Evolutionary conservation across 768 basidiomycete species (phyloP).

Genomic region (Suillus brevipes): DNA sequence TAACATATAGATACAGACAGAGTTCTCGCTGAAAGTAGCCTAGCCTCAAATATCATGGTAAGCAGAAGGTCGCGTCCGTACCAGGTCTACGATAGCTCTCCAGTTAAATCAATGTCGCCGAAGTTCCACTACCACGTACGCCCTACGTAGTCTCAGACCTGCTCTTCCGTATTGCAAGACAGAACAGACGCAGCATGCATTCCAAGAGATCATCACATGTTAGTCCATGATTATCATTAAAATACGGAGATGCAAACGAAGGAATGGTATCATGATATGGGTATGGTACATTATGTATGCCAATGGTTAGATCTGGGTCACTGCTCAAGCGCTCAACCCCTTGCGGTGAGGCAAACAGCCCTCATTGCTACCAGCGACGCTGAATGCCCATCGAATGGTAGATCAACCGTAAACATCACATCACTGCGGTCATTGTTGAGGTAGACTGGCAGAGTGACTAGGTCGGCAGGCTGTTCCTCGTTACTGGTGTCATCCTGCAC

Average conservation of each 20-base stretch:
- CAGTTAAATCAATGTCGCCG: no score
- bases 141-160: no score
- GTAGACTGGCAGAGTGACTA: conserved; percentile 89
- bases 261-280: conserved; percentile 9
- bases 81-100: no score
- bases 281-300: conserved; percentile 19
- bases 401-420: conserved; percentile 85
- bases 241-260: not conserved
- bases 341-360: conserved; percentile 88
- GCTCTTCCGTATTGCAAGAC: no score
- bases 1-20: no score
- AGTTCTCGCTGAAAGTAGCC: no score
- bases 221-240: not conserved
- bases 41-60: no score
- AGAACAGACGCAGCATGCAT: not conserved
- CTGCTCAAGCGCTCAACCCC: conserved; percentile 51
- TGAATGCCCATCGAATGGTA: conserved; percentile 72
- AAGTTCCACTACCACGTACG: no score
- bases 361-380: conserved; percentile 78
- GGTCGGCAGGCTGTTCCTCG: not conserved
- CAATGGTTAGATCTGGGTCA: not conserved
- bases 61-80: no score
- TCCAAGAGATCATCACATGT: not conserved
- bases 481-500: conserved; percentile 52
- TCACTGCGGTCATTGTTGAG: conserved; percentile 88